Evolutionary conservation across 352 stramenopile species (phyloP), one percentile per base, ranked within the genome.

Genomic region (Phytophthora meadii): DNA sequence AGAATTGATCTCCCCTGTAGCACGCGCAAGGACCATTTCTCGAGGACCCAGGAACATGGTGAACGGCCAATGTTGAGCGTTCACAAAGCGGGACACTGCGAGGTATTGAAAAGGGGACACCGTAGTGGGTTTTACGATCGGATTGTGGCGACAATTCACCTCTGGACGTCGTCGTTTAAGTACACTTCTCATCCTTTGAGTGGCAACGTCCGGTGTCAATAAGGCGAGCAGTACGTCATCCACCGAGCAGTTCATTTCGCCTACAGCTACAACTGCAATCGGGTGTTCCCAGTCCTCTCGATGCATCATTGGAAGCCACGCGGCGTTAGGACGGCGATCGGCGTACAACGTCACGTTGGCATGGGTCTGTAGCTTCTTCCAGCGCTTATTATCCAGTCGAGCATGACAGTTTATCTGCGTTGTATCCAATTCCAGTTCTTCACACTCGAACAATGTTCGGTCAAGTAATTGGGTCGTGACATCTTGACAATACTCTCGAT

Each of bases 301-400:
- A 32, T 54, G 39, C 45, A 70, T 61, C 4, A 59, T 37, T 2
- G 62, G 55, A 34, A 70, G 56, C 62, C 62, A 70, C 40, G 55
- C 62, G 3, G 62, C 49, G 39, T 66, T 65, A 7, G 62, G 46
- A 9, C 39, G 51, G 5, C 62, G 62, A 37, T 70, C 62, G 3
- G 62, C 54, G 55, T 70, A 70, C 49, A 70, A 41, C 30, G 55
- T 70, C 15, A 70, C 37, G 32, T 56, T 52, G 10, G 48, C 19
- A 9, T 66, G 47, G 3, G 62, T 51, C 36, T 70, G 54, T 11
- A 70, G 62, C 40, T 70, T 70, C 49, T 65, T 70, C 62, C 62
- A 70, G 6, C 55, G 62, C 12, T 24, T 58, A 1, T 40, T 54
- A n/a, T 70, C 42, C 30, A 70, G 42, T 4, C 24, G 22, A 17